Conservation (phyloP, 2,329 filamentous ascomycete genomes). For the Xylaria sp. region DNA sequence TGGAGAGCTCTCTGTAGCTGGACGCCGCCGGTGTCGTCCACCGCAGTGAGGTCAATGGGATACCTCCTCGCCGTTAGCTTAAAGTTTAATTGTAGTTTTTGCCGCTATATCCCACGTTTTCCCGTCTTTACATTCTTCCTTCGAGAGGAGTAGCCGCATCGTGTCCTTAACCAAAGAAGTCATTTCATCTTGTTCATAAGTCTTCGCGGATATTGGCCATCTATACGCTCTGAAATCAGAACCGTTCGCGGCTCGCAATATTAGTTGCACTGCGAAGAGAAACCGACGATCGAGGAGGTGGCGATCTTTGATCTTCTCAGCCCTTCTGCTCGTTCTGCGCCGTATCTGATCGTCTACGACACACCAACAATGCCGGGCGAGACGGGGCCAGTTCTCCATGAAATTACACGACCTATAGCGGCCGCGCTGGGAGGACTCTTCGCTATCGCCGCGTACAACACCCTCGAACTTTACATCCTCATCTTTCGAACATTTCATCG, state of each 20-base stretch:
- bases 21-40: too few relatives aligned
- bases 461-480: conserved; percentile 46
- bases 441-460: conserved; percentile 47
- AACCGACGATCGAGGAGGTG: neutral
- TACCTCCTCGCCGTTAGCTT: neutral
- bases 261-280: neutral
- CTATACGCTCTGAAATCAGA: neutral
- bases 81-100: conserved; percentile 1
- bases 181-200: neutral
- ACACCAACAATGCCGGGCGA: conserved; percentile 21
- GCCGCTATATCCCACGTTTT: neutral
- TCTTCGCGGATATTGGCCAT: neutral
- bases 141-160: too few relatives aligned
- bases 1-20: too few relatives aligned
- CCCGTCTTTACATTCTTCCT: neutral
- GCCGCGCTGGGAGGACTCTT: conserved; percentile 23
- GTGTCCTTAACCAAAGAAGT: neutral
- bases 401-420: conserved; percentile 5
- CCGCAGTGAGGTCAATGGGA: too few relatives aligned
- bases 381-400: conserved; percentile 7
- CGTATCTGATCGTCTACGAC: neutral
- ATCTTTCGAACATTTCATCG: conserved; percentile 47
- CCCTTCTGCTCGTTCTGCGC: neutral
- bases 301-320: too few relatives aligned
- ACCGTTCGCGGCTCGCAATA: neutral